Evolutionary conservation across 1,139 yeast species (phyloP), one percentile per base, ranked within the genome.

Genomic region (Meyerozyma elateridarum): DNA sequence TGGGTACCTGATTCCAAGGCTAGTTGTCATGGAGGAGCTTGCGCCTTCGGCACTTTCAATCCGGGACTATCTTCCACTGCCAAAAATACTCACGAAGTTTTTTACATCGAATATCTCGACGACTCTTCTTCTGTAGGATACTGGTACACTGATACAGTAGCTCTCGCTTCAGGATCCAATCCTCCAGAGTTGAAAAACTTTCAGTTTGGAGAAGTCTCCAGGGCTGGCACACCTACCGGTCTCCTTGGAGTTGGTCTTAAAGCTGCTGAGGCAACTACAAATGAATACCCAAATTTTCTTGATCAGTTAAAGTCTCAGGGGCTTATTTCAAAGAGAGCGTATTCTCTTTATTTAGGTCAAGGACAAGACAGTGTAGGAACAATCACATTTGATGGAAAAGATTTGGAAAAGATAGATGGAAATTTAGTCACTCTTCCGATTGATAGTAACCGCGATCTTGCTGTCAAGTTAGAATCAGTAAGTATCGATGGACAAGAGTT

Each of bases 361-460:
- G 48, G 56, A 18, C 54, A 53, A 20, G 59, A 69, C 4, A 13
- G 49, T n/a, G 38, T 55, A 7, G 80, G 78, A 8, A 59, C 69
- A 20, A 53, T 77, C 25, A 49, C 76, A 28, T 75, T 77, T 50
- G 83, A 83, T 35, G 83, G 75, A 27, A 64, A 75, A 28, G 85
- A 79, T 45, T 70, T 63, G 33, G 54, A 66, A 34, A 73, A 71
- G 46, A 75, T 70, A 45, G 36, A 57, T 1, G 81, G 81, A 14
- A 51, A 55, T 8, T 54, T 77, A 30, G 53, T 57, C 30, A 53
- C 72, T 2, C 47, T 76, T 12, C 77, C 77, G 12, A 14, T 24
- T 14, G 18, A 8, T 15, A 12, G 18, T 13, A 8, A 24, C 4
- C 8, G 13, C 8, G 18, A 18, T 24, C 27, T 24, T 15, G 14